Conservation (phyloP, 208 protist genomes). For the Leishmania gerbilli region DNA sequence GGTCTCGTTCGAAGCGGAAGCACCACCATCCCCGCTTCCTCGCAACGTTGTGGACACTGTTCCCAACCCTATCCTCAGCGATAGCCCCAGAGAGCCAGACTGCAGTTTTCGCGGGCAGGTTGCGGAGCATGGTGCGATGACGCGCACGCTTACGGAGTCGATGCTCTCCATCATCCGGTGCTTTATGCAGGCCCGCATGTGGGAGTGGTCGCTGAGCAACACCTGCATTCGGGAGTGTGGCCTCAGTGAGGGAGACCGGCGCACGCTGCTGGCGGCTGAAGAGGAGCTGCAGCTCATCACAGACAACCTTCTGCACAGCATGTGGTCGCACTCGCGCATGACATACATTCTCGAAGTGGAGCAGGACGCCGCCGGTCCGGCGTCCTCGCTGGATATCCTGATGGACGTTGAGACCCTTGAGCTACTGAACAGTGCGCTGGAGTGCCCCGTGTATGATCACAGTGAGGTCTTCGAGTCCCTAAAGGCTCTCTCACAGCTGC, state of each 20-base stretch:
- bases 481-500: conserved; percentile 20
- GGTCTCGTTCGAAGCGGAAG: background rate
- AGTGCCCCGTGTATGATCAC: conserved; percentile 21
- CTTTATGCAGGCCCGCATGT: conserved; percentile 36
- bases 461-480: conserved; percentile 13
- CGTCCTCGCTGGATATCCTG: conserved; percentile 31
- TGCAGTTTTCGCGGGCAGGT: conserved; percentile 39
- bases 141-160: conserved; percentile 15
- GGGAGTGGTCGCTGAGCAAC: conserved; percentile 50
- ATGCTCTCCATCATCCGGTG: conserved; percentile 27
- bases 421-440: conserved; percentile 12
- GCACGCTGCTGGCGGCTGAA: conserved; percentile 25
- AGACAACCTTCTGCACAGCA: conserved; percentile 17
- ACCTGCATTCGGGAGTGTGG: conserved; percentile 40
- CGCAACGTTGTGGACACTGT: conserved; percentile 38
- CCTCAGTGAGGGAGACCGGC: conserved; percentile 24
- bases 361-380: conserved; percentile 20
- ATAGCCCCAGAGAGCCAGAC: conserved; percentile 21
- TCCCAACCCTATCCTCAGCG: conserved; percentile 13
- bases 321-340: conserved; percentile 9
- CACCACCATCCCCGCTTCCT: conserved; percentile 61
- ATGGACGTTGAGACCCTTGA: conserved; percentile 23
- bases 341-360: conserved; percentile 27
- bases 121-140: conserved; percentile 23
- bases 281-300: conserved; percentile 31